Evolutionary conservation across 2,329 filamentous ascomycete species (phyloP).

Genomic region (Penicillium sp.): DNA sequence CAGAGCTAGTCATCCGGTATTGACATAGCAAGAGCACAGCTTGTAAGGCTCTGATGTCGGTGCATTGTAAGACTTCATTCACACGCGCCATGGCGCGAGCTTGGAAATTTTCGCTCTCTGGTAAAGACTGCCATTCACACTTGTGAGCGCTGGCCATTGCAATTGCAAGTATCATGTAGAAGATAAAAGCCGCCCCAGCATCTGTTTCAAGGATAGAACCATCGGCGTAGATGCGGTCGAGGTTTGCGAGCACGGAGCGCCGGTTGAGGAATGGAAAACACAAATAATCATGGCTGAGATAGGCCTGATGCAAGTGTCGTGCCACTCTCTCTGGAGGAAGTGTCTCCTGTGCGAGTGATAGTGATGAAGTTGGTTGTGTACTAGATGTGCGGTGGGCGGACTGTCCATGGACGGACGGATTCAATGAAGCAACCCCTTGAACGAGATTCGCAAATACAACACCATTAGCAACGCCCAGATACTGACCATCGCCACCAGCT

Average conservation of each 20-base stretch:
- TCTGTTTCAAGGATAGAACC: slow-evolving; percentile 25
- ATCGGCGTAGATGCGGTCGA: slow-evolving; percentile 22
- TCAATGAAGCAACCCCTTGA: slow-evolving; percentile 33
- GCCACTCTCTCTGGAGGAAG: slow-evolving; percentile 41
- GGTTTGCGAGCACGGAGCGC: slow-evolving; percentile 23
- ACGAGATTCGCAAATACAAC: slow-evolving; percentile 48
- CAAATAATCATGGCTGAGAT: slow-evolving; percentile 50
- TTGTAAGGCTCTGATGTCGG: slow-evolving; percentile 45
- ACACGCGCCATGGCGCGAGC: slow-evolving; percentile 45
- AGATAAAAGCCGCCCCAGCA: slow-evolving; percentile 44
- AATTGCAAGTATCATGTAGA: slow-evolving; percentile 52
- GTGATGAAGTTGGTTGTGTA: not conserved
- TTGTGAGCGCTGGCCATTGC: slow-evolving; percentile 50
- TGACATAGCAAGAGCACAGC: slow-evolving; percentile 51
- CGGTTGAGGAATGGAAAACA: slow-evolving; percentile 49
- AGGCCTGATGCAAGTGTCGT: slow-evolving; percentile 45
- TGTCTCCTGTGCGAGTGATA: slow-evolving; percentile 7
- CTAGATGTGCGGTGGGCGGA: slow-evolving; percentile 8
- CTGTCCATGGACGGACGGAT: slow-evolving; percentile 8
- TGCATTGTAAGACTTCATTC: slow-evolving; percentile 41
- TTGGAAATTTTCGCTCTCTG: slow-evolving; percentile 48
- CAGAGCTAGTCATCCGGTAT: slow-evolving; percentile 48
- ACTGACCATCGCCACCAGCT: slow-evolving; percentile 49
- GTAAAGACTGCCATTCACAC: slow-evolving; percentile 50
- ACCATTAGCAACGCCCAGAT: slow-evolving; percentile 40